These are phyloP conservation scores for Tephrocybe sp. DNA, from an alignment of 768 basidiomycete genomes.

Conservation along the genomic window DNA sequence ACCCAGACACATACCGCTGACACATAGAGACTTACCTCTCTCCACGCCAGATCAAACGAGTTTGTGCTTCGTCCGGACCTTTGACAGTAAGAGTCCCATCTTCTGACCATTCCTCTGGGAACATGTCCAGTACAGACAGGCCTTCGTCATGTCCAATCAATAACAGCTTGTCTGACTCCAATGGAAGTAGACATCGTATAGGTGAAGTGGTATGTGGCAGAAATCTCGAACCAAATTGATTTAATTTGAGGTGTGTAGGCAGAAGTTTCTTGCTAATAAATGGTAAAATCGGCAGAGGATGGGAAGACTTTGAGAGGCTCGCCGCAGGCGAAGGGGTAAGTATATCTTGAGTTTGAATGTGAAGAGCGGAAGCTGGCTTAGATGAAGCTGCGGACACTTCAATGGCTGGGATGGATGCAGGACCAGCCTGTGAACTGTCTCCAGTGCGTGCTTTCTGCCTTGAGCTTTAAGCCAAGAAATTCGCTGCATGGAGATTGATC, in stretches of 20 bases:
- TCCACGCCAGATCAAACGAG: conserved; percentile 68
- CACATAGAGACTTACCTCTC: conserved; percentile 66
- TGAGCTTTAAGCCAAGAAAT: not conserved
- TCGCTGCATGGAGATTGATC: not conserved
- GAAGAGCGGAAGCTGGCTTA: conserved; percentile 16
- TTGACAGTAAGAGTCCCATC: conserved; percentile 44
- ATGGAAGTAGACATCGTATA: conserved; percentile 73
- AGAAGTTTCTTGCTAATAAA: conserved; percentile 47
- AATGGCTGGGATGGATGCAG: not conserved
- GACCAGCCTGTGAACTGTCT: conserved; percentile 6
- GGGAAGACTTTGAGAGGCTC: conserved; percentile 22
- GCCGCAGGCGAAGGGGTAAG: conserved; percentile 25
- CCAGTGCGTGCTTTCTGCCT: not conserved
- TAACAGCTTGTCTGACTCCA: conserved; percentile 61
- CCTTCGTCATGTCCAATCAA: conserved; percentile 80
- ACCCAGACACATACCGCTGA: too few relatives aligned
- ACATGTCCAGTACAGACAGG: conserved; percentile 80
- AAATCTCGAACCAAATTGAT: conserved; percentile 83
- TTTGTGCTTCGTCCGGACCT: conserved; percentile 71
- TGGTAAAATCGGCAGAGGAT: conserved; percentile 38
- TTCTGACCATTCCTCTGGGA: conserved; percentile 67
- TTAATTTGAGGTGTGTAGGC: conserved; percentile 66
- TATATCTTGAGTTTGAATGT: conserved; percentile 45
- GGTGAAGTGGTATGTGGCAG: conserved; percentile 74
- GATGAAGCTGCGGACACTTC: conserved; percentile 10